phyloP scores from a whole-genome alignment of 305 asterid species.

The Nicotiana rustica region DNA sequence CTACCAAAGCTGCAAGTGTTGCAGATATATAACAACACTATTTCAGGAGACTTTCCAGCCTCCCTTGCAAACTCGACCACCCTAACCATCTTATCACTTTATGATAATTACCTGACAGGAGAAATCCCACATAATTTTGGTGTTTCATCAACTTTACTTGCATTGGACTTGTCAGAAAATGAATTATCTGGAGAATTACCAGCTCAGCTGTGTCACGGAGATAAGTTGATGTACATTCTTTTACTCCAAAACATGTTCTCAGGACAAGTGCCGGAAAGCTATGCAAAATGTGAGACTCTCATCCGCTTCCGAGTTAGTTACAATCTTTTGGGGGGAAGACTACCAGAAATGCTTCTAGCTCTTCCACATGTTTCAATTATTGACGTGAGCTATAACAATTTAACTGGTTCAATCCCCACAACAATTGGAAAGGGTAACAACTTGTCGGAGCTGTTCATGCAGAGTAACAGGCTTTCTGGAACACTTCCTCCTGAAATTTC shows the following conservation, averaged over 20 bases:
- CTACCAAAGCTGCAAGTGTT: constrained; percentile 65
- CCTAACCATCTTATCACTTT: constrained; percentile 66
- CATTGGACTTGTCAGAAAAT: constrained; percentile 80
- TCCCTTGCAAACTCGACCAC: constrained; percentile 68
- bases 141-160: constrained; percentile 53
- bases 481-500: constrained; percentile 28
- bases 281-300: constrained; percentile 63
- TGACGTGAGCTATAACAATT: constrained; percentile 32
- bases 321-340: constrained; percentile 59
- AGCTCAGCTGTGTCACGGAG: constrained; percentile 62
- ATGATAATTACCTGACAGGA: constrained; percentile 67
- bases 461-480: constrained; percentile 33
- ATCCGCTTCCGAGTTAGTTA: constrained; percentile 70
- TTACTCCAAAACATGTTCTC: constrained; percentile 64
- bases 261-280: constrained; percentile 67
- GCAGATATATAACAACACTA: constrained; percentile 79
- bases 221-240: constrained; percentile 69
- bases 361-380: constrained; percentile 36
- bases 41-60: constrained; percentile 69
- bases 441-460: constrained; percentile 37
- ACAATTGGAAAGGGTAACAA: constrained; percentile 29
- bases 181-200: constrained; percentile 68
- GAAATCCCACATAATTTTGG: constrained; percentile 75
- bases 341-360: constrained; percentile 28
- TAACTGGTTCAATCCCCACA: constrained; percentile 30